Conservation (phyloP, 768 basidiomycete genomes). For the Roridomyces roridus region DNA sequence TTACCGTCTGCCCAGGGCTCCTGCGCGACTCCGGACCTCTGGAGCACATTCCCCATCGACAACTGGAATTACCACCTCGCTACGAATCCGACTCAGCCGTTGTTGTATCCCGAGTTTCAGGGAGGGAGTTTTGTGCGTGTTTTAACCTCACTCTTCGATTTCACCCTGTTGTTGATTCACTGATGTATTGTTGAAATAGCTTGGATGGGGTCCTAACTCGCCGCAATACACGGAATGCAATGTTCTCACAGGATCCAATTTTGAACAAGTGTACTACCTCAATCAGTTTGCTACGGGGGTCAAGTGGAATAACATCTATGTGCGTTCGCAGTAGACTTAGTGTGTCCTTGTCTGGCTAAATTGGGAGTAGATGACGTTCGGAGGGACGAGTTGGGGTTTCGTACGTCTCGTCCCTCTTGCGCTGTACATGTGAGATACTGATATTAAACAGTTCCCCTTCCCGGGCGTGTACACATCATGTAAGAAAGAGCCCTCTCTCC, state of each 20-base stretch:
- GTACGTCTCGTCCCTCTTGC: background rate
- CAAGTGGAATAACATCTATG: slow-evolving; percentile 19
- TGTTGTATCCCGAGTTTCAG: slow-evolving; percentile 13
- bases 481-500: background rate
- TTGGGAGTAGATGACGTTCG: slow-evolving; percentile 11
- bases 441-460: slow-evolving; percentile 8
- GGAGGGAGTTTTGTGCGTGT: slow-evolving; percentile 17
- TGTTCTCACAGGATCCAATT: slow-evolving; percentile 15
- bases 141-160: background rate
- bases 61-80: slow-evolving; percentile 20
- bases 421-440: background rate
- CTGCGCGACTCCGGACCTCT: slow-evolving; percentile 17
- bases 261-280: slow-evolving; percentile 18
- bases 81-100: slow-evolving; percentile 14
- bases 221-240: slow-evolving; percentile 21
- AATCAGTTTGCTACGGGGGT: slow-evolving; percentile 19
- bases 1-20: slow-evolving; percentile 10
- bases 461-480: slow-evolving; percentile 15
- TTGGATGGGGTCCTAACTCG: slow-evolving; percentile 18
- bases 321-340: background rate
- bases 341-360: background rate
- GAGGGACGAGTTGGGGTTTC: slow-evolving; percentile 21
- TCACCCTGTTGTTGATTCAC: background rate
- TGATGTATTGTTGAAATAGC: background rate
- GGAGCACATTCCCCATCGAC: slow-evolving; percentile 15